Conservation (phyloP, 768 basidiomycete genomes). For the Leccinum barrowsii region DNA sequence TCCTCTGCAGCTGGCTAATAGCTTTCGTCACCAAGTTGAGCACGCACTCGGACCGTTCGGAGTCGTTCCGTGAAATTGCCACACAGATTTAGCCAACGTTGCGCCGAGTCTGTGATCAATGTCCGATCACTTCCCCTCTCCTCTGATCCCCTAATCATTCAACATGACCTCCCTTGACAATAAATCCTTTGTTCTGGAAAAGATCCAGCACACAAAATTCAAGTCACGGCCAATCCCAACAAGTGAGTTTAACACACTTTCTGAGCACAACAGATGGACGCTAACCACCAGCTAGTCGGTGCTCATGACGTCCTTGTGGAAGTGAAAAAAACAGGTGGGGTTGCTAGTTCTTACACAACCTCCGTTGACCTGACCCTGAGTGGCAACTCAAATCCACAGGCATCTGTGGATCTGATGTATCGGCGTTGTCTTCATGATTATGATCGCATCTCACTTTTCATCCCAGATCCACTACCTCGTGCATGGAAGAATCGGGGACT, state of each 20-base stretch:
- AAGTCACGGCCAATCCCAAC: conserved; percentile 76
- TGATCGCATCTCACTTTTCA: conserved; percentile 5
- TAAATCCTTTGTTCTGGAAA: conserved; percentile 73
- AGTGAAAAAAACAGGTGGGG: conserved; percentile 86
- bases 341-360: conserved; percentile 3
- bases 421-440: conserved; percentile 1
- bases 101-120: background rate
- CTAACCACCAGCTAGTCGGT: conserved; percentile 42
- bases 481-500: conserved; percentile 79
- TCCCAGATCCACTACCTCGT: conserved; percentile 71
- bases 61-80: background rate
- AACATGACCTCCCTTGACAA: conserved; percentile 60
- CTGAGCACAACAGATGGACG: background rate
- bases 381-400: conserved; percentile 40
- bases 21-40: background rate
- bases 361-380: conserved; percentile 8
- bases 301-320: conserved; percentile 80
- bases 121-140: background rate
- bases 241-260: conserved; percentile 37
- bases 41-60: conserved; percentile 2
- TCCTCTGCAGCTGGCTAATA: background rate
- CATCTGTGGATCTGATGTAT: conserved; percentile 88
- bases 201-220: conserved; percentile 62
- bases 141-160: background rate
- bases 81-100: background rate